A percentile compares a stretch with the other conserved stretches of the same genome.
Evolutionary conservation across 257 asterid species (phyloP).

Genomic region (Solanum okadae): DNA sequence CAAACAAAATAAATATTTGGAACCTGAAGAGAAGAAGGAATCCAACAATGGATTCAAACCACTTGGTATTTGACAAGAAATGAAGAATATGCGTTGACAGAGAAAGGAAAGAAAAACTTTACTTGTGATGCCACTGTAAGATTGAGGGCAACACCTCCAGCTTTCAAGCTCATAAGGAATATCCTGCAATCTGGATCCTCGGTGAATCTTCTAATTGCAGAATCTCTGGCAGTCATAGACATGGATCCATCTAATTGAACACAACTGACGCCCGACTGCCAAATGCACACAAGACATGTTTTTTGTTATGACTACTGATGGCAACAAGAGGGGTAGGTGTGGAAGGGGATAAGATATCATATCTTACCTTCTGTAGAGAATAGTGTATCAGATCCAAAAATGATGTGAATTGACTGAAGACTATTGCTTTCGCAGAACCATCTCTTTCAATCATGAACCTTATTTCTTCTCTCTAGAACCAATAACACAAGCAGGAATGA

Average conservation of each 20-base stretch:
- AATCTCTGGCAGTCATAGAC: conserved; percentile 75
- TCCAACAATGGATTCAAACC: background rate
- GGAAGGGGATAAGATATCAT: background rate
- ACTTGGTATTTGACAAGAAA: background rate
- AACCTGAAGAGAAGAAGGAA: background rate
- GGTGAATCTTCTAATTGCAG: conserved; percentile 67
- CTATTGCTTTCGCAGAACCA: conserved; percentile 95
- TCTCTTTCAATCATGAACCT: conserved; percentile 91
- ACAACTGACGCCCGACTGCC: conserved; percentile 74
- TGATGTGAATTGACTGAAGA: conserved; percentile 92
- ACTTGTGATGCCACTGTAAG: conserved; percentile 97
- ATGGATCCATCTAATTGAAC: conserved; percentile 85
- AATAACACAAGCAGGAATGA: conserved; percentile 8
- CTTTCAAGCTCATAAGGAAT: conserved; percentile 89
- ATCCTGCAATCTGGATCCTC: conserved; percentile 82
- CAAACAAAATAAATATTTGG: background rate
- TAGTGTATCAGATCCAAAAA: conserved; percentile 91
- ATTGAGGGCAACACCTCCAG: conserved; percentile 97
- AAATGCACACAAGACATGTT: background rate
- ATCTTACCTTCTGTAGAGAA: conserved; percentile 64
- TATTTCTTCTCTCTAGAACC: conserved; percentile 85
- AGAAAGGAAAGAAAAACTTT: conserved; percentile 7
- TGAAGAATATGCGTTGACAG: background rate
- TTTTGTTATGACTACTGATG: background rate
- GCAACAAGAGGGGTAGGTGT: background rate